phyloP scores from a whole-genome alignment of 108 stramenopile genomes.

The Fistulifera pelliculosa region DNA sequence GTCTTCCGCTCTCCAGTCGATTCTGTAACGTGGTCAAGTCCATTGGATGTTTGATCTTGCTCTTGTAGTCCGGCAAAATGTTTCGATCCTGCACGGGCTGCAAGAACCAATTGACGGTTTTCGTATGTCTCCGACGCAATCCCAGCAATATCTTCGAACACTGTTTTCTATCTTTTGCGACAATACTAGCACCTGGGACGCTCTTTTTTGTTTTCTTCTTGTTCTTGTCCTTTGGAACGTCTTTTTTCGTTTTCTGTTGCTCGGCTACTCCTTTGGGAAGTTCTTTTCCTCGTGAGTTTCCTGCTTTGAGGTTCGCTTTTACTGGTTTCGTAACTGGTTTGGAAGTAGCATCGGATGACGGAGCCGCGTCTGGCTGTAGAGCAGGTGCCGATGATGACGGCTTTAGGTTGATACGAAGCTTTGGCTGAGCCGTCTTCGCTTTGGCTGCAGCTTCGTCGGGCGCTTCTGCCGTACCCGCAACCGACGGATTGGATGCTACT shows the following conservation, averaged over 20 bases:
- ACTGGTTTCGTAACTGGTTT: conserved; percentile 12
- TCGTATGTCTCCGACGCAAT: conserved; percentile 48
- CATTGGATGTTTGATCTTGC: conserved; percentile 68
- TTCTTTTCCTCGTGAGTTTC: conserved; percentile 18
- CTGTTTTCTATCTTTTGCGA: conserved; percentile 36
- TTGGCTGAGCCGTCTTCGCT: conserved; percentile 17
- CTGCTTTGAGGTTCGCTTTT: conserved; percentile 1
- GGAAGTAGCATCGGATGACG: conserved; percentile 12
- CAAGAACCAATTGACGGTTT: conserved; percentile 44
- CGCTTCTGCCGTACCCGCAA: conserved; percentile 1
- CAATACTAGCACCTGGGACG: conserved; percentile 34
- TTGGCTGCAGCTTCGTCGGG: conserved; percentile 1
- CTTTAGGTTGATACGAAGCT: conserved; percentile 8
- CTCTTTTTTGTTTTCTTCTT: not conserved
- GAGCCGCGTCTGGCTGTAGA: conserved; percentile 1
- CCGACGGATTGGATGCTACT: conserved; percentile 2
- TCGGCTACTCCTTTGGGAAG: conserved; percentile 22
- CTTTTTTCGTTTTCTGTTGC: conserved; percentile 6
- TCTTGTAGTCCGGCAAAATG: conserved; percentile 65
- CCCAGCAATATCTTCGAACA: conserved; percentile 60
- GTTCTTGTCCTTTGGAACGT: not conserved
- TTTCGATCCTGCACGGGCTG: conserved; percentile 64
- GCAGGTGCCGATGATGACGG: conserved; percentile 1
- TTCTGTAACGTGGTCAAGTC: conserved; percentile 61
- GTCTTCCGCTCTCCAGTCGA: conserved; percentile 63